A percentile compares a stretch with the other conserved stretches of the same genome.
These are phyloP conservation scores for cucumber (Cucumis sativus) DNA, from an alignment of 306 rosid species.

Conservation along the genomic window Cucumber_9930_V3 NC_026657.2:8290001-8290500, in stretches of 20 bases:
- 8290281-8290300: slow-evolving; percentile 13
- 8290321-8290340: slow-evolving; percentile 23
- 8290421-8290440: slow-evolving; percentile 24
- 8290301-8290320: slow-evolving; percentile 1
- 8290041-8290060: no score
- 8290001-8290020: no score
- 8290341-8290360: slow-evolving; percentile 22
- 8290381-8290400: slow-evolving; percentile 22
- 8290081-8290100: background rate
- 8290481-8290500: slow-evolving; percentile 16
- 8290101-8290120: background rate
- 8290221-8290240: slow-evolving; percentile 31
- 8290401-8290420: slow-evolving; percentile 14
- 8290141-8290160: no score
- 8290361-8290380: slow-evolving; percentile 22
- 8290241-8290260: slow-evolving; percentile 20
- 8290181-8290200: slow-evolving; percentile 22
- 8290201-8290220: slow-evolving; percentile 33
- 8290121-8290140: no score
- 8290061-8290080: no score
- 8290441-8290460: slow-evolving; percentile 22
- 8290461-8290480: slow-evolving; percentile 10
- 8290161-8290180: no score
- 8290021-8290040: no score
- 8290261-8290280: slow-evolving; percentile 14